Base-by-base conservation (phyloP, 2,329 filamentous ascomycete species). In the Fusarium marasasianum region DNA sequence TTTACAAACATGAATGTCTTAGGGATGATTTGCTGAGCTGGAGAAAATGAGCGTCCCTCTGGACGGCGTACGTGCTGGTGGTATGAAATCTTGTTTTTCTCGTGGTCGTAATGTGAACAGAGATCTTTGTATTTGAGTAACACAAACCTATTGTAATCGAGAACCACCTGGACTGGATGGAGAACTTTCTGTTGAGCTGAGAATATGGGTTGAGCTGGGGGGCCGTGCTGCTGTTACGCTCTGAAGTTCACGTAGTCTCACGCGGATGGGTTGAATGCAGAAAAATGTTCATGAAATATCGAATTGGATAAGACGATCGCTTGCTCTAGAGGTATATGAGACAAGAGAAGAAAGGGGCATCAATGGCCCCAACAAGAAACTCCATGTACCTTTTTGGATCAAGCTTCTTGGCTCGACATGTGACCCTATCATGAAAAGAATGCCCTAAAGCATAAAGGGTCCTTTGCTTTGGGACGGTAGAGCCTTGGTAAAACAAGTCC, bases 271-370 rank as follows among this genome's bases (percentile, higher is more conserved):
- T 61, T 35, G 29, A 60, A 61, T 48, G 33, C 29, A 56, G 38
- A 33, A 24, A 47, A 37, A 47, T 22, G 35, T 63, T 65, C 24
- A 64, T 63, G 61, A 66, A 70, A 73, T 67, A 55, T 66, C 64
- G 55, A 62, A 68, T 75, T 66, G 53, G 54, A 66, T 73, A 69
- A 75, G 59, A 75, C 60, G 66, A 73, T 67, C 68, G 75, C 75
- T 75, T 76, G 75, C 73, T 77, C 75, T 77, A 76, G 67, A 77
- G 76, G 74, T 78, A 77, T 76, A 74, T 75, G 65, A 66, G 66
- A 69, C 63, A 67, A 75, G 64, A 73, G 62, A 64, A 66, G 29
- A 64, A 68, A 74, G 54, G 54, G 63, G 64, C 54, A 50, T 44
- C 20, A 56, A 73, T 57, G 47, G 35, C 56, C 66, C 75, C 51